Evolutionary conservation across 139 green algal genomes (phyloP).

Genomic region (Picochlorum sp.): DNA sequence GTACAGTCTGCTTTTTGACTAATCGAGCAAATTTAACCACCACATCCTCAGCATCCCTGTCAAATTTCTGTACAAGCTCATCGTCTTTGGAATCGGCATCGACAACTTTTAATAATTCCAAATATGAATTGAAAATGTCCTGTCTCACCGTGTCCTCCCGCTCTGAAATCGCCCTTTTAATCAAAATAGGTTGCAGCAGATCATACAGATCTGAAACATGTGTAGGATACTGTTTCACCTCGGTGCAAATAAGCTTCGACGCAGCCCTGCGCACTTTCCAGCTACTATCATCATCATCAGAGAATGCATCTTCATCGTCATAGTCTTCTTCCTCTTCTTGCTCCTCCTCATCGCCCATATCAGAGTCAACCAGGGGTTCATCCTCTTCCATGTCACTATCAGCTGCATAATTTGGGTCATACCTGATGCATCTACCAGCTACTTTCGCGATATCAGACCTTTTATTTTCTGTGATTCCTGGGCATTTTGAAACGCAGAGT

Average conservation of each 20-base stretch:
- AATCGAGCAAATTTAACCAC: neutral
- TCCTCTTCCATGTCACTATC: slow-evolving; percentile 64
- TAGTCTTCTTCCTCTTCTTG: slow-evolving; percentile 38
- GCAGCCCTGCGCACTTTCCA: slow-evolving; percentile 90
- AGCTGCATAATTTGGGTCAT: slow-evolving; percentile 89
- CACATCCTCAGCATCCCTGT: slow-evolving; percentile 5
- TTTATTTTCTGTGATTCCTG: slow-evolving; percentile 32
- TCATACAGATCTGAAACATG: slow-evolving; percentile 35
- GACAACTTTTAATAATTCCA: slow-evolving; percentile 59
- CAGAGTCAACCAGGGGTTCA: slow-evolving; percentile 43
- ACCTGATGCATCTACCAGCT: slow-evolving; percentile 39
- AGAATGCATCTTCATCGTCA: slow-evolving; percentile 71
- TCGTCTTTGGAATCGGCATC: slow-evolving; percentile 2
- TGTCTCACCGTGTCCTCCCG: slow-evolving; percentile 86
- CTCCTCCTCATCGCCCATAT: slow-evolving; percentile 43
- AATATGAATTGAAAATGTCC: slow-evolving; percentile 67
- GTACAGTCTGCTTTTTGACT: no score
- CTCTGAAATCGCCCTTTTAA: slow-evolving; percentile 70
- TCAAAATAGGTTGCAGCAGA: slow-evolving; percentile 38
- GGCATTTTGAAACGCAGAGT: slow-evolving; percentile 64
- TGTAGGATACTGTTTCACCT: slow-evolving; percentile 59
- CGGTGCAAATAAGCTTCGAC: slow-evolving; percentile 52
- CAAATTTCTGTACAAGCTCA: neutral
- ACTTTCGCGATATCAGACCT: slow-evolving; percentile 13
- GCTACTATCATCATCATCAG: slow-evolving; percentile 89